A percentile compares a stretch with the other conserved stretches of the same genome.
phyloP scores from a whole-genome alignment of 345 rosid species.

The Geranium rotundifolium region DNA sequence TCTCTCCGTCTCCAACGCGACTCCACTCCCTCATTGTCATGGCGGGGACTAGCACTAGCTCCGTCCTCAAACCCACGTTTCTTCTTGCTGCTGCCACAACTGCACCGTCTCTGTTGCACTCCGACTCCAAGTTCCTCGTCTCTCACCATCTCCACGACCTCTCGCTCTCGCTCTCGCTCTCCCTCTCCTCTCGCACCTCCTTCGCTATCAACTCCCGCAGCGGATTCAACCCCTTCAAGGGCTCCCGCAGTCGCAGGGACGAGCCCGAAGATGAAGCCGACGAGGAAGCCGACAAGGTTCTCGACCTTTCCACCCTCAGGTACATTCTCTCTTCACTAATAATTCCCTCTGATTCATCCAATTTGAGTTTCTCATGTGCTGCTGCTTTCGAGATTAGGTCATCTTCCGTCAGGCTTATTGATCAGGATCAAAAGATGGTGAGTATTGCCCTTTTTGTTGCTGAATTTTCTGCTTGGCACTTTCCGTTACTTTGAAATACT shows the following conservation, averaged over 20 bases:
- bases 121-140: constrained; percentile 34
- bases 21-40: no score
- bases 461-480: neutral
- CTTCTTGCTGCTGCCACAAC: neutral
- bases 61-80: constrained; percentile 28
- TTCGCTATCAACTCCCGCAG: constrained; percentile 37
- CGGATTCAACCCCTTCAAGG: constrained; percentile 16
- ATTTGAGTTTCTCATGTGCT: neutral
- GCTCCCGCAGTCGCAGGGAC: constrained; percentile 17
- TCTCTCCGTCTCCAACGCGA: no score
- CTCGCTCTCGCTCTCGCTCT: constrained; percentile 11
- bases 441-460: neutral
- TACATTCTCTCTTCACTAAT: neutral
- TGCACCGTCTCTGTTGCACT: constrained; percentile 17
- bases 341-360: neutral
- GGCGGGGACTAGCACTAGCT: constrained; percentile 17
- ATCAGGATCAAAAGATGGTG: neutral
- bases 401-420: neutral
- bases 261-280: constrained; percentile 6
- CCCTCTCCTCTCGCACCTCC: constrained; percentile 20
- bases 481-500: neutral
- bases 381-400: neutral
- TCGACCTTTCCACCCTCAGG: neutral
- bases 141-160: constrained; percentile 23
- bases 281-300: neutral